Evolutionary conservation across 148 eudicot species (phyloP).

Genomic region (Camellia japonica): DNA sequence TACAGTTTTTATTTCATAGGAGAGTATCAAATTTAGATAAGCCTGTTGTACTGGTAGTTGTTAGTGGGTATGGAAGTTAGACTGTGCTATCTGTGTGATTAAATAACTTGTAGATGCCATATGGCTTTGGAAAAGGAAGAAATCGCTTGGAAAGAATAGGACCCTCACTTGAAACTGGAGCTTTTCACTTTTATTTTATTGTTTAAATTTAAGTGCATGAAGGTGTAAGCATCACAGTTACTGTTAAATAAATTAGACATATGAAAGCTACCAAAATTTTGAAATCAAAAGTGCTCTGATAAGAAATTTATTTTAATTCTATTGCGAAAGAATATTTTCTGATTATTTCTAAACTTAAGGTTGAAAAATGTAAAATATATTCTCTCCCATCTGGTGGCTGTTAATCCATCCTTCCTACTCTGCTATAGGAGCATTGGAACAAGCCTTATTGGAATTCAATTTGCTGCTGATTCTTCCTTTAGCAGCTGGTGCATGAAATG

Average conservation of each 20-base stretch:
- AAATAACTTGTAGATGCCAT: constrained; percentile 3
- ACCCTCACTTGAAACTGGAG: not conserved
- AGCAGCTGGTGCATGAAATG: not conserved
- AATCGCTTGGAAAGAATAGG: not conserved
- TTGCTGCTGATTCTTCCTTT: not conserved
- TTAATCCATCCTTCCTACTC: not conserved
- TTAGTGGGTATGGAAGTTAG: not conserved
- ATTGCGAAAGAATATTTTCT: not conserved
- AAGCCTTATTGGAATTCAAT: not conserved
- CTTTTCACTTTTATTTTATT: not conserved
- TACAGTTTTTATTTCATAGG: not conserved
- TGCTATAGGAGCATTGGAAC: not conserved
- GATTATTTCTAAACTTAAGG: not conserved
- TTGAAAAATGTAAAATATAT: not conserved
- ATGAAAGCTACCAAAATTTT: not conserved
- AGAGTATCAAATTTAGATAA: not conserved
- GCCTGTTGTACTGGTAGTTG: not conserved
- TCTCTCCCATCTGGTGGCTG: not conserved
- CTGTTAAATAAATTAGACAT: not conserved
- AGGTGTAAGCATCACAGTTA: constrained; percentile 6
- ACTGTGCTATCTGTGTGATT: not conserved
- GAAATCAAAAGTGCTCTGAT: not conserved
- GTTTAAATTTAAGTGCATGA: not conserved
- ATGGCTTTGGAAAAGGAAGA: not conserved
- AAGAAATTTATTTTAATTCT: not conserved